phyloP scores from a whole-genome alignment of 2,329 filamentous ascomycete genomes.

The Colletotrichum sp. region DNA sequence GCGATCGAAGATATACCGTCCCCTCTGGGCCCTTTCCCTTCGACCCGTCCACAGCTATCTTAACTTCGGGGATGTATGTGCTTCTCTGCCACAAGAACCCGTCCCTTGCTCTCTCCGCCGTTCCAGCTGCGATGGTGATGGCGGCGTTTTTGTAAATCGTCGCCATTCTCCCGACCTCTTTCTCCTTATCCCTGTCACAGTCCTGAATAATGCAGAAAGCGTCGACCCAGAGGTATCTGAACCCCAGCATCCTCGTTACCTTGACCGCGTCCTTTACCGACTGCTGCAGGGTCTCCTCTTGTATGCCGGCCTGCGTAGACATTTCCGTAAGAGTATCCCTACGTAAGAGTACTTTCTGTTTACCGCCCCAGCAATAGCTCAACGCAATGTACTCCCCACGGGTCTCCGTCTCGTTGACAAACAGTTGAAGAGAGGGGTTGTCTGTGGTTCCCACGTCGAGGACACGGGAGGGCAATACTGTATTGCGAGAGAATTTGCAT shows the following conservation, averaged over 20 bases:
- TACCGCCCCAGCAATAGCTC: slow-evolving; percentile 25
- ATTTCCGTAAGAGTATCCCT: neutral
- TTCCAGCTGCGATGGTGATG: neutral
- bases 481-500: neutral
- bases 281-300: neutral
- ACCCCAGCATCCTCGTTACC: neutral
- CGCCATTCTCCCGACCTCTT: slow-evolving; percentile 16
- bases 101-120: neutral
- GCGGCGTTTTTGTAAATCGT: slow-evolving; percentile 16
- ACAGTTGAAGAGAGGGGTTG: neutral
- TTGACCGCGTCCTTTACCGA: slow-evolving; percentile 17
- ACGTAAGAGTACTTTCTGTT: neutral
- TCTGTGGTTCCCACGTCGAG: neutral
- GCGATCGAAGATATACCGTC: neutral
- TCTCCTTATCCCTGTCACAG: slow-evolving; percentile 8
- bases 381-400: slow-evolving; percentile 19
- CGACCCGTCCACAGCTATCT: neutral
- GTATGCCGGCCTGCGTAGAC: neutral
- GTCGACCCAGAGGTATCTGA: slow-evolving; percentile 24
- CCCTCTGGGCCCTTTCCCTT: neutral
- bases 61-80: neutral
- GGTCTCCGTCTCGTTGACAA: neutral
- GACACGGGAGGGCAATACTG: neutral
- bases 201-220: slow-evolving; percentile 24
- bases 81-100: neutral